Evolutionary conservation across 2,329 filamentous ascomycete genomes (phyloP).

Genomic region (Acrocalymma vagum): DNA sequence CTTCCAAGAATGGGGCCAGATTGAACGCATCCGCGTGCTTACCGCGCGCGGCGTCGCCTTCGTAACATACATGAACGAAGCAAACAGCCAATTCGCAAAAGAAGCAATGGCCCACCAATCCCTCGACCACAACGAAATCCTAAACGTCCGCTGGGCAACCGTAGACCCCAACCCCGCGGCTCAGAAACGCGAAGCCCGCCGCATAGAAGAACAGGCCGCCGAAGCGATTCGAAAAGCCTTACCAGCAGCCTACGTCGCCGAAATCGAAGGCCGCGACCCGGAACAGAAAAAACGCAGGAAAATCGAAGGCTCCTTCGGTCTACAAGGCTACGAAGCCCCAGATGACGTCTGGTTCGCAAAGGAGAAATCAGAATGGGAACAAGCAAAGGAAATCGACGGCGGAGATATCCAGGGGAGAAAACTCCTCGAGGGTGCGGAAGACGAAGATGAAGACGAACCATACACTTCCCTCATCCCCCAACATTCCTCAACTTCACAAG

Average conservation of each 20-base stretch:
- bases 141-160: constrained; percentile 98
- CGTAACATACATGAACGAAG: constrained; percentile 89
- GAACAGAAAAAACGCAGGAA: constrained; percentile 88
- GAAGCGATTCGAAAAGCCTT: constrained; percentile 90
- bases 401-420: constrained; percentile 64
- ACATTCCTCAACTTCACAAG: constrained; percentile 29
- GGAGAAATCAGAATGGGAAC: constrained; percentile 72
- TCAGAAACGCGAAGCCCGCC: constrained; percentile 86
- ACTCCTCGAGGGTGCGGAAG: constrained; percentile 56
- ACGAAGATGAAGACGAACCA: constrained; percentile 42
- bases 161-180: constrained; percentile 95
- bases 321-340: constrained; percentile 91
- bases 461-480: constrained; percentile 13
- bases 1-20: constrained; percentile 94
- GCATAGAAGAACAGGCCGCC: constrained; percentile 94
- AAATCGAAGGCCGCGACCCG: constrained; percentile 90
- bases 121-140: constrained; percentile 87
- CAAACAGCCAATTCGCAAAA: constrained; percentile 58
- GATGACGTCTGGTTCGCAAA: constrained; percentile 93
- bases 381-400: constrained; percentile 67
- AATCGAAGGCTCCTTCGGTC: constrained; percentile 83
- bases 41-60: constrained; percentile 92
- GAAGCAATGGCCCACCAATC: constrained; percentile 96
- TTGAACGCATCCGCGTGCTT: constrained; percentile 87
- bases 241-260: constrained; percentile 88